A percentile compares a stretch with the other conserved stretches of the same genome.
phyloP scores from a whole-genome alignment of 768 basidiomycete species.

The Pulveroboletus ravenelii region DNA sequence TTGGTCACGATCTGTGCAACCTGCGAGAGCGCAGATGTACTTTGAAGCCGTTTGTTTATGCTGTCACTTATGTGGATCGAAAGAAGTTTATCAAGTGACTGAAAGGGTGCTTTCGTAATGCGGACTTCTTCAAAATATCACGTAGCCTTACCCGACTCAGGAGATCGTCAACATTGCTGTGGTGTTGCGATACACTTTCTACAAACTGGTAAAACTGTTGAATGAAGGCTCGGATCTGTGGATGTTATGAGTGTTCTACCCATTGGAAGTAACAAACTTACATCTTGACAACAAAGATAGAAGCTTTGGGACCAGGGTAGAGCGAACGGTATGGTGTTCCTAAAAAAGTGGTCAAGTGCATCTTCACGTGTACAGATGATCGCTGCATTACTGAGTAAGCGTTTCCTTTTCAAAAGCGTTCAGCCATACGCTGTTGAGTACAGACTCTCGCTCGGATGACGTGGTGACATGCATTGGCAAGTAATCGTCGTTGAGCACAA shows the following conservation, averaged over 20 bases:
- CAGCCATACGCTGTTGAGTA: slow-evolving; percentile 84
- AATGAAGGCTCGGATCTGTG: slow-evolving; percentile 80
- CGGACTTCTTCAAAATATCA: background rate
- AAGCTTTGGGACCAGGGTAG: slow-evolving; percentile 97
- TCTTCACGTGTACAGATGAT: background rate
- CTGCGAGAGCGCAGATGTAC: slow-evolving; percentile 78
- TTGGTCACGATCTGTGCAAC: slow-evolving; percentile 92
- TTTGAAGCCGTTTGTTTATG: slow-evolving; percentile 67
- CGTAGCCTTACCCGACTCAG: slow-evolving; percentile 64
- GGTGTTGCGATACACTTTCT: slow-evolving; percentile 89
- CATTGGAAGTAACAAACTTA: slow-evolving; percentile 25
- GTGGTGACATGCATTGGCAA: slow-evolving; percentile 76
- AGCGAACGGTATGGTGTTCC: slow-evolving; percentile 59
- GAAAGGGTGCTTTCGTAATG: slow-evolving; percentile 1
- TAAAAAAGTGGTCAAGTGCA: slow-evolving; percentile 25
- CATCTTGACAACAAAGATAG: slow-evolving; percentile 89
- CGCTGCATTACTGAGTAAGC: slow-evolving; percentile 43
- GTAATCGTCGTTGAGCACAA: slow-evolving; percentile 82
- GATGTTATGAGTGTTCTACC: background rate
- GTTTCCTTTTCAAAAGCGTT: slow-evolving; percentile 58
- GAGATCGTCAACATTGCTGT: slow-evolving; percentile 87
- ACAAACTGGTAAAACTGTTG: slow-evolving; percentile 96
- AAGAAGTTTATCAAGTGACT: slow-evolving; percentile 87
- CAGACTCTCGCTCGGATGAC: slow-evolving; percentile 58
- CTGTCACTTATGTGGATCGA: slow-evolving; percentile 70